Evolutionary conservation across 768 basidiomycete species (phyloP).

Genomic region (Tephrocybe sp.): DNA sequence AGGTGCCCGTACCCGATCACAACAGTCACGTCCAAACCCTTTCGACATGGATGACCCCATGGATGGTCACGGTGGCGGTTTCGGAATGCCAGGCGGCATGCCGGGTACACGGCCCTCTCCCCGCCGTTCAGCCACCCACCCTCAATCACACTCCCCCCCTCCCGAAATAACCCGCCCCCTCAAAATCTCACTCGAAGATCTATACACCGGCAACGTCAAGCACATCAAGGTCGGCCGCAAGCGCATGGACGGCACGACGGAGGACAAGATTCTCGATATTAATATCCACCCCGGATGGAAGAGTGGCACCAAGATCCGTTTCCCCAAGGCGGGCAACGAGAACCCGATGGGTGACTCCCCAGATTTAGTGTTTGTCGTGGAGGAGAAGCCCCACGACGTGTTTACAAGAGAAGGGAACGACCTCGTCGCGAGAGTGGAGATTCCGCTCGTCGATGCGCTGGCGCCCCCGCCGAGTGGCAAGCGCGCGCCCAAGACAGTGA

Average conservation of each 20-base stretch:
- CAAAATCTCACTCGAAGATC: conserved; percentile 81
- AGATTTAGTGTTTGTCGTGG: conserved; percentile 95
- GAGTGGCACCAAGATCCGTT: conserved; percentile 91
- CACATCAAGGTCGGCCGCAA: conserved; percentile 83
- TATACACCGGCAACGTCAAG: conserved; percentile 83
- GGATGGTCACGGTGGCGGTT: conserved; percentile 31
- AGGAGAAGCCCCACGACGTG: conserved; percentile 83
- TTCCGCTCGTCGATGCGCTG: conserved; percentile 85
- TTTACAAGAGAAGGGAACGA: conserved; percentile 85
- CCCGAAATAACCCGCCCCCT: conserved; percentile 78
- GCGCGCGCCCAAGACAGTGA: conserved; percentile 50
- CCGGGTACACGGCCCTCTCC: conserved; percentile 34
- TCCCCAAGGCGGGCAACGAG: conserved; percentile 86
- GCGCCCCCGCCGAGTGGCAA: conserved; percentile 40
- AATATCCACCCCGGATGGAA: conserved; percentile 90
- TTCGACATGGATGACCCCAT: conserved; percentile 51
- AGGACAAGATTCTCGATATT: conserved; percentile 86
- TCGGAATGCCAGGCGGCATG: conserved; percentile 54
- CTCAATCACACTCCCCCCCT: conserved; percentile 28
- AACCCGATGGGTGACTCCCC: conserved; percentile 62
- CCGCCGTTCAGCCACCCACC: conserved; percentile 21
- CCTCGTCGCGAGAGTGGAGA: conserved; percentile 53
- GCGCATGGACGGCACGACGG: conserved; percentile 66
- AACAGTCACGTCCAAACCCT: conserved; percentile 21
- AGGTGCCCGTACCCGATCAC: conserved; percentile 2